Evolutionary conservation across 148 eudicot genomes (phyloP).

Genomic region (Polygonum maritimum): DNA sequence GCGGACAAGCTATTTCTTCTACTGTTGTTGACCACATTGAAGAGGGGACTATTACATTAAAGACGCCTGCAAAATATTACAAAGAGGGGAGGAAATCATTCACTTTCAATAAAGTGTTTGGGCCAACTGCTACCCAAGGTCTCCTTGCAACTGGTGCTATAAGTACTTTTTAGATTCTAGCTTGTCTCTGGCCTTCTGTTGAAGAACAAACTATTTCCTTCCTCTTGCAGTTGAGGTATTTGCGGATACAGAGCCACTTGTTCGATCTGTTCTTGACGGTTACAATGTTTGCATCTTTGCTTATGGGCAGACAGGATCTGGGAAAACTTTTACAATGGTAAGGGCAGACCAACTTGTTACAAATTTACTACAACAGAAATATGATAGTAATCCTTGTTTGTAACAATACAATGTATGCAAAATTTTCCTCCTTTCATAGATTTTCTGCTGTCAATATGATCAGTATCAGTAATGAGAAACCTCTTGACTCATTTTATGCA

Average conservation of each 20-base stretch:
- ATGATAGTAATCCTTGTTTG: neutral
- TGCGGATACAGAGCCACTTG: slow-evolving; percentile 79
- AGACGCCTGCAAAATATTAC: slow-evolving; percentile 48
- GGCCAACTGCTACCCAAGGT: slow-evolving; percentile 88
- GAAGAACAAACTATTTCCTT: neutral
- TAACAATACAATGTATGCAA: neutral
- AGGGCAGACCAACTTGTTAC: slow-evolving; percentile 2
- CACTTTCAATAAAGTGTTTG: slow-evolving; percentile 80
- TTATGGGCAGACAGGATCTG: slow-evolving; percentile 98
- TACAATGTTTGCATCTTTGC: slow-evolving; percentile 95
- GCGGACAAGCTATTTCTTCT: slow-evolving; percentile 43
- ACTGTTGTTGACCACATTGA: slow-evolving; percentile 48
- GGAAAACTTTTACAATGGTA: slow-evolving; percentile 95
- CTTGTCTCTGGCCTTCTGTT: neutral
- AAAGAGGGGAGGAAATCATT: slow-evolving; percentile 76
- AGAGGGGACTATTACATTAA: slow-evolving; percentile 56
- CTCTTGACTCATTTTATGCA: slow-evolving; percentile 23
- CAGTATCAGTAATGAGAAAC: slow-evolving; percentile 1
- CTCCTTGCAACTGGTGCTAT: neutral
- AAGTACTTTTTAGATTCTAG: neutral
- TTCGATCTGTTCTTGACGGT: slow-evolving; percentile 95
- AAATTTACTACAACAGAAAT: neutral
- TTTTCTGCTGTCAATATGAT: neutral
- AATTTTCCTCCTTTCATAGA: neutral
- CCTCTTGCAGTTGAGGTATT: slow-evolving; percentile 70